Percentiles rank a stretch among this genome's conserved stretches.
These are phyloP conservation scores for Didymella lethalis DNA, from an alignment of 2,329 filamentous ascomycete genomes.

Conservation along the genomic window DNA sequence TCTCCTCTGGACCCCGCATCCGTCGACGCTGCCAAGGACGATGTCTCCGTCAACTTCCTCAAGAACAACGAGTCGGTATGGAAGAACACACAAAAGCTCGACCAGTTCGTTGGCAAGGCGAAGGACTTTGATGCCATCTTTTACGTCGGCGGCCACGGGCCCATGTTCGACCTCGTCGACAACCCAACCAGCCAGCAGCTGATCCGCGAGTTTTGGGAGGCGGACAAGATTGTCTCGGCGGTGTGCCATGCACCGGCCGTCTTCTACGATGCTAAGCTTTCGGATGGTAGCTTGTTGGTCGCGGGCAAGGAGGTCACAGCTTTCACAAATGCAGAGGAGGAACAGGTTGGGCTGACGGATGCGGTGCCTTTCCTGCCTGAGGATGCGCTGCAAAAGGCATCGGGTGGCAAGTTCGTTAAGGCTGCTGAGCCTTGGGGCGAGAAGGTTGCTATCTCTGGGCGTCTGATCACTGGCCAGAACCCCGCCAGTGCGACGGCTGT, in stretches of 20 bases:
- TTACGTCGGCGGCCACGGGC: constrained; percentile 67
- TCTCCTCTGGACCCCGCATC: constrained; percentile 50
- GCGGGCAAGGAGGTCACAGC: constrained; percentile 66
- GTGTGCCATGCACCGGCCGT: constrained; percentile 75
- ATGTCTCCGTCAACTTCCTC: constrained; percentile 54
- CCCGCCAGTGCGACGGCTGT: constrained; percentile 55
- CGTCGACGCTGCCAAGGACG: constrained; percentile 56
- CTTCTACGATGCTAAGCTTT: constrained; percentile 63
- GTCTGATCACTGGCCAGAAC: constrained; percentile 60
- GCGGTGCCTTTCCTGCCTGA: constrained; percentile 69
- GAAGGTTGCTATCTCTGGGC: constrained; percentile 54
- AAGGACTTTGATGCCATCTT: constrained; percentile 69
- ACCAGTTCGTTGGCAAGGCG: constrained; percentile 63
- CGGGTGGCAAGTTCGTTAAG: constrained; percentile 65
- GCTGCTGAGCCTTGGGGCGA: constrained; percentile 58
- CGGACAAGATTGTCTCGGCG: constrained; percentile 69
- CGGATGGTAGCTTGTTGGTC: constrained; percentile 62
- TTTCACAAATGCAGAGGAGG: constrained; percentile 67
- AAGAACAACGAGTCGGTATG: constrained; percentile 66
- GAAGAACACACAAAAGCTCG: constrained; percentile 68
- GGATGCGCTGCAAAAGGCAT: constrained; percentile 60
- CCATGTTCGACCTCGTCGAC: constrained; percentile 72
- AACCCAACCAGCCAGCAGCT: constrained; percentile 66
- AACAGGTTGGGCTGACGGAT: constrained; percentile 50
- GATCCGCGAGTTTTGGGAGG: constrained; percentile 67